Conservation (phyloP, 306 rosid genomes). For the Urtica urens region DNA sequence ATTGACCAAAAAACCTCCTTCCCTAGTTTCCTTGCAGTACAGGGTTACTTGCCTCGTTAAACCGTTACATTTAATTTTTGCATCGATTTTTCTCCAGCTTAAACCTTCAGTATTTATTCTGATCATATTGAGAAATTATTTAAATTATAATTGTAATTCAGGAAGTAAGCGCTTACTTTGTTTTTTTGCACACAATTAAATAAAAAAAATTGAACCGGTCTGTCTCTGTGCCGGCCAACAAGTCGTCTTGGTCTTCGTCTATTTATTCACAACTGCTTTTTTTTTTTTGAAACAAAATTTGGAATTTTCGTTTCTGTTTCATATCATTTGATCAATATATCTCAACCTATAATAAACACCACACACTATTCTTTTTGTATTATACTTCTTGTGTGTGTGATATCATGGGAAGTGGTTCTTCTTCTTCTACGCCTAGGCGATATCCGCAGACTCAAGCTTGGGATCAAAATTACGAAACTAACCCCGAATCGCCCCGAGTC, state of each 20-base stretch:
- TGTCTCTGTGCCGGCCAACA: background rate
- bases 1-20: no score
- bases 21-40: background rate
- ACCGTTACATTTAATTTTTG: no score
- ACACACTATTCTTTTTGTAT: background rate
- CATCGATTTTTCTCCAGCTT: no score
- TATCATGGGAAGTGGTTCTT: slow-evolving; percentile 43
- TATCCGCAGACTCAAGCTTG: slow-evolving; percentile 29
- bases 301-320: slow-evolving; percentile 16
- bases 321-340: background rate
- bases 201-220: slow-evolving; percentile 21
- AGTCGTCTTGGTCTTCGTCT: slow-evolving; percentile 15
- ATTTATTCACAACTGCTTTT: no score
- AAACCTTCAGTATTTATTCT: no score
- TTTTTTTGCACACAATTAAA: slow-evolving; percentile 1
- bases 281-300: background rate
- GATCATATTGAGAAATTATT: no score
- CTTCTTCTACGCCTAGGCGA: slow-evolving; percentile 27
- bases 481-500: slow-evolving; percentile 33
- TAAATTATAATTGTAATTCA: no score
- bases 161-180: slow-evolving; percentile 1
- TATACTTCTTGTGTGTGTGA: background rate
- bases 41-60: background rate
- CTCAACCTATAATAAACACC: background rate
- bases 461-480: slow-evolving; percentile 26